Percentiles rank a stretch among this genome's conserved stretches.
phyloP scores from a whole-genome alignment of 768 basidiomycete species.

The Rhizopogon roseolus region DNA sequence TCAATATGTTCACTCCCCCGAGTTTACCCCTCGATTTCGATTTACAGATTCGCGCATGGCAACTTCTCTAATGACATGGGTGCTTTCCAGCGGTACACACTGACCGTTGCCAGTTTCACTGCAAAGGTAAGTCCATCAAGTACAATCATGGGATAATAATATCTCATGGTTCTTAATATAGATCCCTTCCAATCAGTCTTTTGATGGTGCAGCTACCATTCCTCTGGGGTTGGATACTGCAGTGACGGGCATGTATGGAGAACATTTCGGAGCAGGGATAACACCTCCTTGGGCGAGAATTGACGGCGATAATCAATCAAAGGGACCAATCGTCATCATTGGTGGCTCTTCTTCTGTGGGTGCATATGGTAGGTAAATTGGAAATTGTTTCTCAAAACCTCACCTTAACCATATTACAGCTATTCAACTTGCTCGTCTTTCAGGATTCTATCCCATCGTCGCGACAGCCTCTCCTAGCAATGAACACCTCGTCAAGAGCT shows the following conservation, averaged over 20 bases:
- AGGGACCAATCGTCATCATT: conserved; percentile 39
- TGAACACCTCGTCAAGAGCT: conserved; percentile 22
- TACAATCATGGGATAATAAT: too few relatives aligned
- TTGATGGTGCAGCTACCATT: conserved; percentile 42
- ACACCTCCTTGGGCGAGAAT: conserved; percentile 29
- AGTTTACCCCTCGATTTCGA: conserved; percentile 5
- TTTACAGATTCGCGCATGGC: conserved; percentile 28
- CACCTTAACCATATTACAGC: conserved; percentile 14
- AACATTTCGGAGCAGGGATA: conserved; percentile 34
- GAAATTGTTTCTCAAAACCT: conserved; percentile 1
- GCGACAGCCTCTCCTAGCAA: conserved; percentile 32
- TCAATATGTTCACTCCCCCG: background rate
- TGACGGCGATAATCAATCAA: conserved; percentile 33
- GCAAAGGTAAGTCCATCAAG: conserved; percentile 28
- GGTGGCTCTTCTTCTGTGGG: conserved; percentile 47
- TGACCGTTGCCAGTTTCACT: conserved; percentile 26
- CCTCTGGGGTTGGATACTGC: conserved; percentile 44
- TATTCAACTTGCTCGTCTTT: conserved; percentile 36
- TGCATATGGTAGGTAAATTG: conserved; percentile 31
- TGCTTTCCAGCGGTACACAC: conserved; percentile 37
- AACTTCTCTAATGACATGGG: conserved; percentile 21
- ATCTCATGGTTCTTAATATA: conserved; percentile 8
- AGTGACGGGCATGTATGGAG: conserved; percentile 40
- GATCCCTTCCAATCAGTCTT: conserved; percentile 40
- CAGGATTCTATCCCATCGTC: conserved; percentile 39